Evolutionary conservation across 164 flowering plant species (phyloP), one percentile per base, ranked within the genome.

Genomic region (Akebia trifoliata): DNA sequence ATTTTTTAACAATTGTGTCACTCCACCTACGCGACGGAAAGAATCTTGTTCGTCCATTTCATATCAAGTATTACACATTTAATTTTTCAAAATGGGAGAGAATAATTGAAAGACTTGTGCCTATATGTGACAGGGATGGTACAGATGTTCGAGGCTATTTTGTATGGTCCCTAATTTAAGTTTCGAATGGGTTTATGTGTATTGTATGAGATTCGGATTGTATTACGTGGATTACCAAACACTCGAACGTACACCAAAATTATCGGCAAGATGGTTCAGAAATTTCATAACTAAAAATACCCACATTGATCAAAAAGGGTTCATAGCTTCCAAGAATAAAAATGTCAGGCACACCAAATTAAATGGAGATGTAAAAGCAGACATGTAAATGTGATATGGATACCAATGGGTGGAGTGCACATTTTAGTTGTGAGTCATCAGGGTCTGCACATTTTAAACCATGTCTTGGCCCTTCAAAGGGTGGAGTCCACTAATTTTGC

Each of bases 61-160:
- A n/a, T n/a, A n/a, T n/a, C n/a, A n/a, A n/a, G n/a, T n/a, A n/a
- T n/a, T n/a, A n/a, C n/a, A n/a, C n/a, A n/a, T n/a, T n/a, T n/a
- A n/a, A n/a, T n/a, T n/a, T n/a, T n/a, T n/a, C n/a, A n/a, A n/a
- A n/a, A n/a, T n/a, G n/a, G n/a, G n/a, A n/a, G n/a, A n/a, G n/a
- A n/a, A n/a, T n/a, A n/a, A n/a, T n/a, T n/a, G n/a, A n/a, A n/a
- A n/a, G n/a, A n/a, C n/a, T n/a, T n/a, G n/a, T n/a, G n/a, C n/a
- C n/a, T n/a, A n/a, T n/a, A n/a, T n/a, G n/a, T 48, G 43, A 11
- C 46, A 63, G 66, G 60, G 45, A 47, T 18, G 66, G 60, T 18
- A 60, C 57, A 38, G 48, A 55, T 10, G 66, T 63, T 6, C 48
- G 38, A 21, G 60, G 60, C 31, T 63, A 63, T 43, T 54, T 63